A percentile compares a stretch with the other conserved stretches of the same genome.
These are phyloP conservation scores for Corchorus olitorius DNA, from an alignment of 345 rosid genomes.

Conservation along the genomic window DNA sequence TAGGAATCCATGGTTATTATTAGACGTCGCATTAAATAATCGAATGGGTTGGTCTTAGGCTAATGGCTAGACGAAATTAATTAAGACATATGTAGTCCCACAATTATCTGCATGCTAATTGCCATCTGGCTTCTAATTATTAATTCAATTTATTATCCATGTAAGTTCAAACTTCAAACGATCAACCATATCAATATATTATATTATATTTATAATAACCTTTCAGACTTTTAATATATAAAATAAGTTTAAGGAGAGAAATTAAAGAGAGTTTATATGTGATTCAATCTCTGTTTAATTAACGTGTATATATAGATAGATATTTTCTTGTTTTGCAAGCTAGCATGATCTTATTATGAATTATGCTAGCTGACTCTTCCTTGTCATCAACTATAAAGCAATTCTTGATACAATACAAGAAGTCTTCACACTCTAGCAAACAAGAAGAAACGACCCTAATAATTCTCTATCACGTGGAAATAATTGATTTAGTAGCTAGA, in stretches of 20 bases:
- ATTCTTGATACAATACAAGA: too few species aligned
- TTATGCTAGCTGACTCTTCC: neutral
- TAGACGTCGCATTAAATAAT: too few species aligned
- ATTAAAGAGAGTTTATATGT: too few species aligned
- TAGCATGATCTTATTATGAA: too few species aligned
- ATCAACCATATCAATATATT: neutral
- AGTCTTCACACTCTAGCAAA: too few species aligned
- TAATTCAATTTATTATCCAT: neutral
- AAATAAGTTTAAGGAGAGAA: neutral
- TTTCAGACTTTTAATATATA: neutral
- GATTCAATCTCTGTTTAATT: too few species aligned
- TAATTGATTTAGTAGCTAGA: too few species aligned
- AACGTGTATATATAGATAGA: too few species aligned
- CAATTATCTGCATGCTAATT: neutral
- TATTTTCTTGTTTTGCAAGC: too few species aligned
- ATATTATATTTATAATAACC: too few species aligned
- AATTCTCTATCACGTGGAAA: neutral
- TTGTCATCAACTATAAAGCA: neutral
- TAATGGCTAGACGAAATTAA: neutral
- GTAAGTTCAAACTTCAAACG: neutral
- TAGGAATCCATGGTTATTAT: too few species aligned
- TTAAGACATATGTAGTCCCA: neutral
- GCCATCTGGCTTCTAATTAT: neutral
- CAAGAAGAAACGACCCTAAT: too few species aligned
- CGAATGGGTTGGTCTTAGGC: neutral